Base-by-base conservation (phyloP, 305 asterid species). In the Plantago lanceolata region DNA sequence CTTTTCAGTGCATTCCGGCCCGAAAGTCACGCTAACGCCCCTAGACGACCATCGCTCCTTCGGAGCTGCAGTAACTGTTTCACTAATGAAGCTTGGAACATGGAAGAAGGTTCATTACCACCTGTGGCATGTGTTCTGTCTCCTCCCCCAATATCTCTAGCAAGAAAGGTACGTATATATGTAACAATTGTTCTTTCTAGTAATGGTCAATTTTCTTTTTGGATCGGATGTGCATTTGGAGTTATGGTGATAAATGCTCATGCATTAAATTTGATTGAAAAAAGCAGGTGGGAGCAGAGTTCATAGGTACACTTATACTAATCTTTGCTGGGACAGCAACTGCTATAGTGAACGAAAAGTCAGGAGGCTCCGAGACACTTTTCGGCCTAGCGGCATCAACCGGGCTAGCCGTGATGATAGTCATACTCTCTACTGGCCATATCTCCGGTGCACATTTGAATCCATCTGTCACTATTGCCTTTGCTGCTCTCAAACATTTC, bases 371-470 rank as follows among this genome's bases (percentile, higher is more conserved):
- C 2, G 93, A 82, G 75, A 84, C 86, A 17, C 87, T 88, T 4
- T 43, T 90, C 1, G 93, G 96, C 49, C 69, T 77, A 20, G 90
- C 97, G 0, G 85, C 78, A 4, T 72, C 96, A 14, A 31, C 81
- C 2, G 97, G 97, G 0, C 86, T 90, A 13, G 96, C 97, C 17
- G 93, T 82, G 17, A 87, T 85, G 95, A 72, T 85, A 44, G 89
- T 90, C 18, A 84, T 90, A 54, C 85, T 87, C 17, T 81, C 97
- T n/a, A 87, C 93, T 0, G 96, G 97, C 6, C 97, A 90, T 71
- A 90, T 90, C 75, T 90, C 97, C 14, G 97, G 97, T 18, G 97
- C 97, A 1, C 96, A 90, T 66, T 84, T 90, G 64, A 90, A 90
- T 73, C 97, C 97, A 5, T 75, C 93, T 0, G 33, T 90, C 52